Evolutionary conservation across 2,329 filamentous ascomycete genomes (phyloP).

Genomic region (Blastomyces emzantsi): DNA sequence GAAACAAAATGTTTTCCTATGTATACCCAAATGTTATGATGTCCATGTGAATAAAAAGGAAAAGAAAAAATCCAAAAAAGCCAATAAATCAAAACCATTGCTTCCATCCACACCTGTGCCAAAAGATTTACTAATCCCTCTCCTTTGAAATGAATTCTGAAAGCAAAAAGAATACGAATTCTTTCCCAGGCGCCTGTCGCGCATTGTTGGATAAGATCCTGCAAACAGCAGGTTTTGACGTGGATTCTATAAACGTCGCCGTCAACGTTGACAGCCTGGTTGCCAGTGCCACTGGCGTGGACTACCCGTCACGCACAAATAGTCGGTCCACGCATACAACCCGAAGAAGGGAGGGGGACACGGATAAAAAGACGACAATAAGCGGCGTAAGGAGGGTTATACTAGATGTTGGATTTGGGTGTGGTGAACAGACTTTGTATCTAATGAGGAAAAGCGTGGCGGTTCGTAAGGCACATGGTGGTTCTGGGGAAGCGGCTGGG

Average conservation of each 20-base stretch:
- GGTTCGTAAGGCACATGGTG: neutral
- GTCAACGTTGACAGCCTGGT: no score
- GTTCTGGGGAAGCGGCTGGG: neutral
- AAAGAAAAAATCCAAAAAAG: neutral
- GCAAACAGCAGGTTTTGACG: constrained; percentile 27
- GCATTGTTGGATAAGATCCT: constrained; percentile 44
- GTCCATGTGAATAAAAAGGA: neutral
- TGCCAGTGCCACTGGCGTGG: neutral
- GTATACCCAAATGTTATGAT: neutral
- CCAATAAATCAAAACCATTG: neutral
- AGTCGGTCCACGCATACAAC: neutral
- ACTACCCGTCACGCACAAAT: neutral
- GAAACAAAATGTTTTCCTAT: neutral
- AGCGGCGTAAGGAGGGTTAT: constrained; percentile 18
- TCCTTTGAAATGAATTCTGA: neutral
- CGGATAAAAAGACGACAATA: neutral
- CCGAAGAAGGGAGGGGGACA: neutral
- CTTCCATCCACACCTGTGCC: neutral
- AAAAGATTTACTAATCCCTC: neutral
- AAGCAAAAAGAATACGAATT: constrained; percentile 22
- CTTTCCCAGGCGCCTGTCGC: constrained; percentile 42
- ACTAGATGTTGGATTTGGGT: constrained; percentile 51
- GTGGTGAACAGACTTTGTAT: constrained; percentile 49
- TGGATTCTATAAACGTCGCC: neutral
- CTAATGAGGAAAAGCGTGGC: constrained; percentile 25